Percentiles rank a stretch among this genome's conserved stretches.
Conservation (phyloP, 352 stramenopile genomes). For the Globisporangium lucens region DNA sequence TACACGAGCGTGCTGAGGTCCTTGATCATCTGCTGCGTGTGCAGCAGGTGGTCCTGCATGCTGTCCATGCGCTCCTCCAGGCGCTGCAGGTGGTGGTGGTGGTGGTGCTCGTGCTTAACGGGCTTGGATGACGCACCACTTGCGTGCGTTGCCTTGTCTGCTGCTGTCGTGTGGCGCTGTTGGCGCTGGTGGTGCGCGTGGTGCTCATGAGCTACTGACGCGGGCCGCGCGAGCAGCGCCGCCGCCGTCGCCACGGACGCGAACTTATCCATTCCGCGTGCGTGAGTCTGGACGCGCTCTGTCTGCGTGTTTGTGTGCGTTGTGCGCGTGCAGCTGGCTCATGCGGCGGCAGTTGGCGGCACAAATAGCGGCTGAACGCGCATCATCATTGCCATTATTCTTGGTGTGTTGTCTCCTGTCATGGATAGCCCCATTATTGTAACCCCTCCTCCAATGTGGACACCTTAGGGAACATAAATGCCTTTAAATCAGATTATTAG, state of each 20-base stretch:
- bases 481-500: neutral
- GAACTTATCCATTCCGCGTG: slow-evolving; percentile 14
- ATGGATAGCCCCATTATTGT: neutral
- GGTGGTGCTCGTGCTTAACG: neutral
- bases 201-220: neutral
- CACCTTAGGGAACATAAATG: neutral
- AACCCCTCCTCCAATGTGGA: neutral
- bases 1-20: slow-evolving; percentile 44
- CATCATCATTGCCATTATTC: neutral
- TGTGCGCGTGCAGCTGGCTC: neutral
- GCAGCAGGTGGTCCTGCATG: slow-evolving; percentile 38
- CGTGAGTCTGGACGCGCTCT: no score
- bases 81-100: slow-evolving; percentile 18
- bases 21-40: slow-evolving; percentile 50
- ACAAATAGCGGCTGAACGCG: neutral
- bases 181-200: neutral
- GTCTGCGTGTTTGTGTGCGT: no score
- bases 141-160: neutral
- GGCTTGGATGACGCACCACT: neutral
- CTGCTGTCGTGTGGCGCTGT: neutral
- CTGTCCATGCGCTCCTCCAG: slow-evolving; percentile 42
- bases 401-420: neutral
- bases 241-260: slow-evolving; percentile 12
- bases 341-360: neutral
- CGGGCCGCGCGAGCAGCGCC: slow-evolving; percentile 8